Evolutionary conservation across 2,329 filamentous ascomycete species (phyloP).

Genomic region (Pseudopithomyces maydicus): DNA sequence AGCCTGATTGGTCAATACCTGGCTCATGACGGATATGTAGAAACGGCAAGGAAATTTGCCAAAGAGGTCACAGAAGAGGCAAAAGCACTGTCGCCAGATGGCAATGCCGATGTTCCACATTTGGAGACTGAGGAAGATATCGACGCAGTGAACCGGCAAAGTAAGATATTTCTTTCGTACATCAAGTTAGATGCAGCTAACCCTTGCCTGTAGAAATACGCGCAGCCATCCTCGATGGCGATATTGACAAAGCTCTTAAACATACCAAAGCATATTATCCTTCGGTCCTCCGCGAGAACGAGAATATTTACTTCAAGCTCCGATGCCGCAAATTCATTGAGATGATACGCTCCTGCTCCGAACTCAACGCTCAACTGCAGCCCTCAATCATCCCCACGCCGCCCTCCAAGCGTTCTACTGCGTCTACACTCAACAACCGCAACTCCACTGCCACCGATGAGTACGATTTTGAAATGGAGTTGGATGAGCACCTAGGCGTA

Average conservation of each 20-base stretch:
- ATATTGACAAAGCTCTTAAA: constrained; percentile 89
- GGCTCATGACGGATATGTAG: constrained; percentile 93
- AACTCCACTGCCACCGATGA: constrained; percentile 51
- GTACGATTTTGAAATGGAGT: constrained; percentile 61
- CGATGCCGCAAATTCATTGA: constrained; percentile 93
- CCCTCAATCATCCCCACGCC: constrained; percentile 22
- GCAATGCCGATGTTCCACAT: constrained; percentile 55
- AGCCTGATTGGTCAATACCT: constrained; percentile 85
- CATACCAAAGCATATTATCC: constrained; percentile 80
- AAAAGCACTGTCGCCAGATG: constrained; percentile 66
- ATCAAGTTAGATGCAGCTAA: constrained; percentile 11
- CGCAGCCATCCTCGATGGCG: constrained; percentile 83
- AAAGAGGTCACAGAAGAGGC: constrained; percentile 79
- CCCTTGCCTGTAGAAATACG: constrained; percentile 70
- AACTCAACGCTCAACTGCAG: constrained; percentile 45
- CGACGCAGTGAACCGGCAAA: constrained; percentile 84
- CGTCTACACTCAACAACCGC: constrained; percentile 33
- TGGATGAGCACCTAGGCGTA: constrained; percentile 58
- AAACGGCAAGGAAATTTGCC: constrained; percentile 87
- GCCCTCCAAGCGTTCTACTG: constrained; percentile 33
- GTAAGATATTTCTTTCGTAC: constrained; percentile 56
- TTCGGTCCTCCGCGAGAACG: constrained; percentile 76
- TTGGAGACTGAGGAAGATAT: constrained; percentile 77
- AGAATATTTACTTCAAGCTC: constrained; percentile 84
- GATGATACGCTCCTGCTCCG: constrained; percentile 62